These are phyloP conservation scores for Myochromella boudieri DNA, from an alignment of 768 basidiomycete species.

Conservation along the genomic window DNA sequence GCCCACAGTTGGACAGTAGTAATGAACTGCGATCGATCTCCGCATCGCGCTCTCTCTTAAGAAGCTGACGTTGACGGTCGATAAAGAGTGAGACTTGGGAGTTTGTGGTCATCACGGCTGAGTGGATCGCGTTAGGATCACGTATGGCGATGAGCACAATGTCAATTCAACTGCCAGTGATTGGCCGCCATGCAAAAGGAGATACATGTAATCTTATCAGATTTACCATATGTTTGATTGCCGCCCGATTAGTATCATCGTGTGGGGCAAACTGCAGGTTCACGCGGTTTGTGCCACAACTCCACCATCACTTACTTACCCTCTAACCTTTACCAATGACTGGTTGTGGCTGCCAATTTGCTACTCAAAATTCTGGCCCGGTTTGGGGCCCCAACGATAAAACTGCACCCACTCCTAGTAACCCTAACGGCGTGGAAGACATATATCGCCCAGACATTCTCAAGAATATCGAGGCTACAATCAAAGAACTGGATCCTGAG, in stretches of 20 bases:
- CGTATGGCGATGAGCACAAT: too few relatives aligned
- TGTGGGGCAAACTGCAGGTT: too few relatives aligned
- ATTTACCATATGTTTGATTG: not conserved
- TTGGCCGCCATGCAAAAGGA: not conserved
- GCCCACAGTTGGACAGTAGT: conserved; percentile 78
- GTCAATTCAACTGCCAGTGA: too few relatives aligned
- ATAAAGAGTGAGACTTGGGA: conserved; percentile 57
- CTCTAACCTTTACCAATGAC: conserved; percentile 1
- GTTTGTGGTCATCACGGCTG: conserved; percentile 28
- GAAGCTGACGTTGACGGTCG: conserved; percentile 61
- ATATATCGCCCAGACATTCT: conserved; percentile 60
- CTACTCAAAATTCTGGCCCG: conserved; percentile 8
- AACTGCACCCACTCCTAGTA: conserved; percentile 27
- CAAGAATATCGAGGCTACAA: conserved; percentile 55
- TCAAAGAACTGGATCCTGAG: conserved; percentile 52
- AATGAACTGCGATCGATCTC: conserved; percentile 82
- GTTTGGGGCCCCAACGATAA: conserved; percentile 47
- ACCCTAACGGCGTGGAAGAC: conserved; percentile 26
- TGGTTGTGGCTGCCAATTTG: conserved; percentile 15
- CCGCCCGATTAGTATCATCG: too few relatives aligned
- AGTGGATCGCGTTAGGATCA: too few relatives aligned
- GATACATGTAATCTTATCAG: conserved; percentile 1
- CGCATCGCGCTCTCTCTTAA: conserved; percentile 74
- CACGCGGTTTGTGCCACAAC: too few relatives aligned
- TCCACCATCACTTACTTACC: not conserved